Base-by-base conservation (phyloP, 2,329 filamentous ascomycete species). In the Ramularia endophylla region DNA sequence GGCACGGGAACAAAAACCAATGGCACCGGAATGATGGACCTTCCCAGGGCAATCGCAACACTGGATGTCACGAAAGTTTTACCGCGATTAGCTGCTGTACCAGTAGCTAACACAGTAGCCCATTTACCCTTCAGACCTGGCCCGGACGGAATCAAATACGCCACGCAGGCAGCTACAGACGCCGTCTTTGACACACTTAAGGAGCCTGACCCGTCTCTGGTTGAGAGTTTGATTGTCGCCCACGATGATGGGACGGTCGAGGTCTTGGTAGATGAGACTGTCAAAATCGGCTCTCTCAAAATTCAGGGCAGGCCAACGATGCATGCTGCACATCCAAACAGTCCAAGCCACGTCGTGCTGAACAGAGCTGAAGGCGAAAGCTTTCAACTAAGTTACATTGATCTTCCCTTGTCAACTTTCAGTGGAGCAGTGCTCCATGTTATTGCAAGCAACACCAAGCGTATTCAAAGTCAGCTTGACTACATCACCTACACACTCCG, bases 371-470 rank as follows among this genome's bases (percentile, higher is more conserved):
- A 50, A 16, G 44, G 42, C 9, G n/a, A 9, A 6, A 28, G 19
- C 11, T 32, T 52, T 29, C 34, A 41, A 25, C 28, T 48, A 15
- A 45, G 38, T 20, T 48, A 46, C n/a, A 31, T 58, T 25, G 48
- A 53, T 25, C 41, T 60, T 2, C 55, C 56, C 16, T 43, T 62
- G 7, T 43, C 47, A 9, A 52, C 43, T n/a, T 44, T 61, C 7
- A 47, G 51, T 15, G 51, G 55, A 3, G 44, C 88, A 41, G 86
- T 94, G 56, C 69, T 97, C 2, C 86, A 89, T 19, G 73, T 95
- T 4, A 72, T 97, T 9, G 84, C 89, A 1, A 87, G 84, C 12
- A 94, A 94, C 56, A 83, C 87, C 4, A 94, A 89, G 0, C 87
- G 31, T 66, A 48, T 97, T 12, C 87, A 95, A 55, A 94, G 92